phyloP scores from a whole-genome alignment of 495 filamentous ascomycete genomes.

The Penicillium salamii region DNA sequence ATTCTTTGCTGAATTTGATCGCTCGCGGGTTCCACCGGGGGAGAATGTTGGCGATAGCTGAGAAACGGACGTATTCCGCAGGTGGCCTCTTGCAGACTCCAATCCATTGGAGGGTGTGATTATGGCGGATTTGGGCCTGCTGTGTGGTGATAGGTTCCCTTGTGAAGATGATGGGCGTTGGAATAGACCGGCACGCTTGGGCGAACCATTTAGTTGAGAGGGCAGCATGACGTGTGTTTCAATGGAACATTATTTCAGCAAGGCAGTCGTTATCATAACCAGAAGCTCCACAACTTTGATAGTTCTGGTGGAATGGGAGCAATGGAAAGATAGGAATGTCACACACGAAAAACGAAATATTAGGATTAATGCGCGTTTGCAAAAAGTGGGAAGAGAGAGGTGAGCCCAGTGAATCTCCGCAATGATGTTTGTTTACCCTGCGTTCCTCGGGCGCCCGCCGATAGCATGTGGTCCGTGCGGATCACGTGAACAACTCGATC shows the following conservation, averaged over 20 bases:
- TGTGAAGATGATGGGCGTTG: conserved; percentile 59
- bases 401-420: conserved; percentile 19
- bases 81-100: conserved; percentile 43
- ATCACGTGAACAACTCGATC: conserved; percentile 27
- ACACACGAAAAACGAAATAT: conserved; percentile 1
- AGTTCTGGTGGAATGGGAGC: neutral
- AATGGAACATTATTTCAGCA: conserved; percentile 33
- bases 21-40: conserved; percentile 30
- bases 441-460: conserved; percentile 39
- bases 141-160: conserved; percentile 35
- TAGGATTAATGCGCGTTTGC: neutral
- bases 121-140: conserved; percentile 71
- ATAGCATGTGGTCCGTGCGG: conserved; percentile 28
- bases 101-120: conserved; percentile 54
- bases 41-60: conserved; percentile 35
- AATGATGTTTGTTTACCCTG: conserved; percentile 43
- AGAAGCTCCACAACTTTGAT: conserved; percentile 4
- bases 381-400: conserved; percentile 11
- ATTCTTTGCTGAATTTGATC: conserved; percentile 61
- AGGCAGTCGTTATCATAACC: conserved; percentile 12
- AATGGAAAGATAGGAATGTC: neutral
- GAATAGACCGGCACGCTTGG: conserved; percentile 77
- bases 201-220: conserved; percentile 45
- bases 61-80: conserved; percentile 56
- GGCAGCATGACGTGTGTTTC: conserved; percentile 40